A percentile compares a stretch with the other conserved stretches of the same genome.
phyloP scores from a whole-genome alignment of 73 alveolate genomes.

The Symbiodinium pilosum region DNA sequence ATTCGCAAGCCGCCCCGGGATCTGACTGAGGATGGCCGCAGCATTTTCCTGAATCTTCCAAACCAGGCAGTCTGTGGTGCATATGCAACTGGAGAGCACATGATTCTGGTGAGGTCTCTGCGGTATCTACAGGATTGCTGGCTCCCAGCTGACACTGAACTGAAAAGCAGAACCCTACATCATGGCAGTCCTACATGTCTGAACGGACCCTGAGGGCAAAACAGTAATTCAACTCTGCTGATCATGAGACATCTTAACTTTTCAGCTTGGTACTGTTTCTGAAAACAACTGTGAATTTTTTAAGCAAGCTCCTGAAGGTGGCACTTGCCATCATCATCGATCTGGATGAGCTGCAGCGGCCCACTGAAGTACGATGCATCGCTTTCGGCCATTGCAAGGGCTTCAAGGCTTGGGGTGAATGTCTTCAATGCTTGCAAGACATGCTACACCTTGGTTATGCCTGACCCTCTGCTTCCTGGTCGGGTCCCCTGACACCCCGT shows the following conservation, averaged over 20 bases:
- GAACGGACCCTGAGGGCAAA: no score
- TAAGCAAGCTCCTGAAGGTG: constrained; percentile 39
- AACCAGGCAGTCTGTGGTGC: no score
- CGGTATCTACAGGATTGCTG: not conserved
- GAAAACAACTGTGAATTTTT: no score
- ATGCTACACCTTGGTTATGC: no score
- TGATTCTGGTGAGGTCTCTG: not conserved
- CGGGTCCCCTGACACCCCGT: no score
- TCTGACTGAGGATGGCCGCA: constrained; percentile 93
- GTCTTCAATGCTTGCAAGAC: no score
- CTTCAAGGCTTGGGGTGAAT: no score
- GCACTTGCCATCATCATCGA: constrained; percentile 86
- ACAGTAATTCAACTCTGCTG: no score
- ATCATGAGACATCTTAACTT: no score
- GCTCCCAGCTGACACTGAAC: no score
- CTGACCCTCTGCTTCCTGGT: no score
- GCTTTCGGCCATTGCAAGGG: not conserved
- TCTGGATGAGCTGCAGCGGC: constrained; percentile 72
- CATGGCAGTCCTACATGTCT: not conserved
- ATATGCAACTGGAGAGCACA: not conserved
- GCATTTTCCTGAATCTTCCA: constrained; percentile 41
- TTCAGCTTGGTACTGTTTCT: no score
- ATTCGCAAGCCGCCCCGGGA: constrained; percentile 74
- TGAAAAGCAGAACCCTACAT: not conserved
- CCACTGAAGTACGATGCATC: constrained; percentile 77